Percentiles rank a stretch among this genome's conserved stretches.
Evolutionary conservation across 108 stramenopile species (phyloP).

Genomic region (Skeletonema tropicum): DNA sequence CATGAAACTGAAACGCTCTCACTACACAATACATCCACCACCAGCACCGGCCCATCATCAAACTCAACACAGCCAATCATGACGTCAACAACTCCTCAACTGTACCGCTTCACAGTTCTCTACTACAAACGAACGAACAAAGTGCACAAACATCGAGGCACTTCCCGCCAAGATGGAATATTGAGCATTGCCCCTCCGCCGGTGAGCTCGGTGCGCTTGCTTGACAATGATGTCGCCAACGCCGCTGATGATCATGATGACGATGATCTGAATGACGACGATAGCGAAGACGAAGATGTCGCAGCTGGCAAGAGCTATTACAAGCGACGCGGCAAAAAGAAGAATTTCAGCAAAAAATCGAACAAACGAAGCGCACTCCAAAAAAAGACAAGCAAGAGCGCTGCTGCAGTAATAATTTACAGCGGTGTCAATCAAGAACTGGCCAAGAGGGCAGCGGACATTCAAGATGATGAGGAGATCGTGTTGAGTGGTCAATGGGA

Average conservation of each 20-base stretch:
- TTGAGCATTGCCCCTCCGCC: constrained; percentile 49
- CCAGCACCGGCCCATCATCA: too few species aligned
- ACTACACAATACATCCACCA: too few species aligned
- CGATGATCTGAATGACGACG: background rate
- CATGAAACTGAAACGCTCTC: too few species aligned
- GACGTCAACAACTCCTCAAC: too few species aligned
- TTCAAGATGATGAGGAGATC: constrained; percentile 18
- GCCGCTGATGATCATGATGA: constrained; percentile 12
- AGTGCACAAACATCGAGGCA: constrained; percentile 65
- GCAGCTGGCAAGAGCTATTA: background rate
- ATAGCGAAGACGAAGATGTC: constrained; percentile 5
- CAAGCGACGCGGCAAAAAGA: constrained; percentile 10
- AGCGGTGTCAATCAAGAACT: constrained; percentile 14
- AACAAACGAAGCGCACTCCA: background rate
- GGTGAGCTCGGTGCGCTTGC: constrained; percentile 19
- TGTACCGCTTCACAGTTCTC: constrained; percentile 58
- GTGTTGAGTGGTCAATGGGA: constrained; percentile 37
- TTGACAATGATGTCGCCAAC: background rate
- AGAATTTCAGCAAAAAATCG: background rate
- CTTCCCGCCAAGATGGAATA: constrained; percentile 61
- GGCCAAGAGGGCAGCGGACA: background rate
- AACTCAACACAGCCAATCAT: too few species aligned
- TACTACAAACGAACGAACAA: constrained; percentile 79
- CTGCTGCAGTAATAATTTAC: background rate
- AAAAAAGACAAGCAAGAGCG: background rate